Base-by-base conservation (phyloP, 805 yeast species). In the Pichia gijzeniarum region DNA sequence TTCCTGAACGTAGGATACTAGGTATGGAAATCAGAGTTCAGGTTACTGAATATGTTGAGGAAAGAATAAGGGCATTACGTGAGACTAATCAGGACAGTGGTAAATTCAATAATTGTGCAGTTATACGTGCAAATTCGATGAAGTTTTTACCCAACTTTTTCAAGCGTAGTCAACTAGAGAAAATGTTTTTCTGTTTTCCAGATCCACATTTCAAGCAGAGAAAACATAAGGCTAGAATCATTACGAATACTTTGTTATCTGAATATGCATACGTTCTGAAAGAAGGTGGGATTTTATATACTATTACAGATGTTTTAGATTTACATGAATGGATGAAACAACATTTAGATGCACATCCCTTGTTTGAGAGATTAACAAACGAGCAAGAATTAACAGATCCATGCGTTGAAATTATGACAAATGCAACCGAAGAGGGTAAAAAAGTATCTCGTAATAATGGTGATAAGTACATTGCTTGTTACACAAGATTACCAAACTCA, bases 1-100 rank as follows among this genome's bases (percentile, higher is more conserved):
- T 85, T 51, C 89, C 93, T 1, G 77, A 85, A 3, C 76, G 73
- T 13, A 70, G 87, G 57, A 82, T 89, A 38, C 70, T 93, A 38
- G 99, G 99, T 16, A 89, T 93, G 96, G 99, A 93, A 67, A 93
- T 93, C 59, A 77, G 99, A 60, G 96, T 90, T 17, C 99, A 93
- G 66, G 99, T 93, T 41, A 91, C 98, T 1, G 89, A 93, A 55
- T 93, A 90, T 60, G 98, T 93, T 12, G 96, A 91, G 64, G 99
- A 93, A 64, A 73, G 97, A 57, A 88, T 93, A 52, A 77, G 87
- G 49, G 98, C 98, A 1, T 72, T 93, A 53, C 78, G 98, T 64
- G 75, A 74, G 35, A 74, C 81, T 53, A 49, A 60, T 42, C 59
- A 60, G 41, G 63, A 50, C 43, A 52, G 44, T 51, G 31, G 27